These are phyloP conservation scores for Gentiana macrophylla DNA, from an alignment of 257 asterid genomes.

Conservation along the genomic window DNA sequence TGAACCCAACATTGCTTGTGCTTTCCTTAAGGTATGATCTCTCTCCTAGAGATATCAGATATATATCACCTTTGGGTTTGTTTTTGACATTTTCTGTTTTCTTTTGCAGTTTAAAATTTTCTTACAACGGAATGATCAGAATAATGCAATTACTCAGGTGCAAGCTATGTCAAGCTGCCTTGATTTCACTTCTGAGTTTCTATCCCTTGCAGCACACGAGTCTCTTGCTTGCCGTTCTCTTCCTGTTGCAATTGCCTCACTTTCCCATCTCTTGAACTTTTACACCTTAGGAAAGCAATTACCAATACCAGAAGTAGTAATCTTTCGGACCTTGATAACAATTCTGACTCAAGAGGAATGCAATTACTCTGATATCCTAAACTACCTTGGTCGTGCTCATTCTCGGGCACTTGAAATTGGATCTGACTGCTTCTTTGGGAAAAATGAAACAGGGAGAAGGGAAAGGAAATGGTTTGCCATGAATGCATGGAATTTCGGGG, in stretches of 20 bases:
- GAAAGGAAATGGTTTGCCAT: conserved; percentile 88
- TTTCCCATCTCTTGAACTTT: conserved; percentile 55
- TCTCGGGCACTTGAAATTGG: conserved; percentile 58
- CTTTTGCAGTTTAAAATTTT: conserved; percentile 76
- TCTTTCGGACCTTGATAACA: conserved; percentile 68
- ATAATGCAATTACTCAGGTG: conserved; percentile 66
- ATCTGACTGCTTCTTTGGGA: conserved; percentile 60
- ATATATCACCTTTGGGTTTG: conserved; percentile 3
- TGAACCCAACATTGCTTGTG: conserved; percentile 78
- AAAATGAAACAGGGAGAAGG: conserved; percentile 69
- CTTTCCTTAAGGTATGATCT: conserved; percentile 79
- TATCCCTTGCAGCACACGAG: conserved; percentile 89
- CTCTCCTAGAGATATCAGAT: conserved; percentile 8
- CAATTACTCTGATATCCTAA: conserved; percentile 49
- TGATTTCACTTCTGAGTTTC: conserved; percentile 86
- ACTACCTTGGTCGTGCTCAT: conserved; percentile 59
- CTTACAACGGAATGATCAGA: conserved; percentile 59
- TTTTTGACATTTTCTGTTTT: conserved; percentile 9
- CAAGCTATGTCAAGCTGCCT: conserved; percentile 87
- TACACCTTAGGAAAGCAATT: conserved; percentile 58
- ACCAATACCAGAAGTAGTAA: conserved; percentile 69
- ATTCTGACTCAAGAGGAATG: conserved; percentile 52
- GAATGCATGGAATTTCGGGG: conserved; percentile 80
- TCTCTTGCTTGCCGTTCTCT: conserved; percentile 69
- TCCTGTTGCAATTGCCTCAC: conserved; percentile 70